These are phyloP conservation scores for Calophaca sinica DNA, from an alignment of 306 rosid species.

Conservation along the genomic window DNA sequence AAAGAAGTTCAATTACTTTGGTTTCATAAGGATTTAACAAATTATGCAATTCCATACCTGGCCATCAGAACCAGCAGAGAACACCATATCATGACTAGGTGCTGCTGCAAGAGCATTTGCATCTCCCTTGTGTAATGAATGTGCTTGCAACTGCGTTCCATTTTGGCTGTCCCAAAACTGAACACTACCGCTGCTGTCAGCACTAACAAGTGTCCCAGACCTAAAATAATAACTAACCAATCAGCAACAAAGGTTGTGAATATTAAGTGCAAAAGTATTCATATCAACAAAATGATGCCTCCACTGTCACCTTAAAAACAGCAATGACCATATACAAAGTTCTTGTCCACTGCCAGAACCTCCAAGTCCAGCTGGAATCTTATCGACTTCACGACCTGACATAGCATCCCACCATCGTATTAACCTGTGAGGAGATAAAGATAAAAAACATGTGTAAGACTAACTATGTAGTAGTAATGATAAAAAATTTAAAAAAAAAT, in stretches of 20 bases:
- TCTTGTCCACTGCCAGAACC: constrained; percentile 74
- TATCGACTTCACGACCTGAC: constrained; percentile 67
- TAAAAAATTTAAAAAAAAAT: not conserved
- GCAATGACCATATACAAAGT: constrained; percentile 85
- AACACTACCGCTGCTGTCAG: constrained; percentile 93
- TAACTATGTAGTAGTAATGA: not conserved
- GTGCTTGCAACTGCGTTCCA: constrained; percentile 82
- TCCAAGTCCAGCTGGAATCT: constrained; percentile 91
- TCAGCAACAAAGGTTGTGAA: constrained; percentile 33
- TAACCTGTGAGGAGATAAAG: constrained; percentile 51
- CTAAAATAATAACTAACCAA: constrained; percentile 52
- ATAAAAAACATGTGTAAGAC: not conserved
- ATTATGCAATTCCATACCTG: constrained; percentile 66
- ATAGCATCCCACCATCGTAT: constrained; percentile 84
- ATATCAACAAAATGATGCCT: constrained; percentile 26
- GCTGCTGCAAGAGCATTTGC: constrained; percentile 83
- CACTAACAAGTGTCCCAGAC: constrained; percentile 94
- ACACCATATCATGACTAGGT: constrained; percentile 85
- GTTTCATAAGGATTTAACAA: not conserved
- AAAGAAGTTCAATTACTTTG: not conserved
- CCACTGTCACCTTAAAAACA: constrained; percentile 71
- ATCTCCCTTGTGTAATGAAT: constrained; percentile 84
- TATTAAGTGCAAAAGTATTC: not conserved
- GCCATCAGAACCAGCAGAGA: constrained; percentile 96
- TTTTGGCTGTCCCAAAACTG: constrained; percentile 89